Conservation (phyloP, 768 basidiomycete species). For the Daedaleopsis nitida region DNA sequence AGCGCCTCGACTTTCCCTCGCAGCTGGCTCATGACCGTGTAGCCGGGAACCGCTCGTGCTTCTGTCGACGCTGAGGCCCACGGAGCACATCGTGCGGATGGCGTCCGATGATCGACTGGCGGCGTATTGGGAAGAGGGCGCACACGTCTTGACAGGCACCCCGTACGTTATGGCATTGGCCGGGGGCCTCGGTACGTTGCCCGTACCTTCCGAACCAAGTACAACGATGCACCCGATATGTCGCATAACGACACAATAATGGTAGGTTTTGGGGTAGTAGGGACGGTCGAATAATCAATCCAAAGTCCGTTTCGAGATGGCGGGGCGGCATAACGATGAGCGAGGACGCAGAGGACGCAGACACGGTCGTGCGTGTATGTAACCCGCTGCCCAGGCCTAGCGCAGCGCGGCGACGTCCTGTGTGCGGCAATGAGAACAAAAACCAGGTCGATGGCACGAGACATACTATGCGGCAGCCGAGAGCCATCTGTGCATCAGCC, state of each 20-base stretch:
- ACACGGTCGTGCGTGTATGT: not conserved
- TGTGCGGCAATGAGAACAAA: constrained; percentile 4
- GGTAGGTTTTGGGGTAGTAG: constrained; percentile 1
- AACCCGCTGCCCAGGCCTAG: not conserved
- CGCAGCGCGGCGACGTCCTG: not conserved
- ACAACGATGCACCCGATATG: constrained; percentile 15
- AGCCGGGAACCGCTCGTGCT: not conserved
- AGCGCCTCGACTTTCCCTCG: not conserved
- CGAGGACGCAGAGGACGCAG: too few relatives aligned
- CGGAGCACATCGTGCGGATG: not conserved
- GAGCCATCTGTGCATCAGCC: not conserved
- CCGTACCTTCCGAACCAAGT: not conserved
- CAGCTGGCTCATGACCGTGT: not conserved
- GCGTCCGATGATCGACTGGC: not conserved
- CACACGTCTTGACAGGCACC: not conserved
- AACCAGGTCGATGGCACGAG: not conserved
- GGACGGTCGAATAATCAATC: not conserved
- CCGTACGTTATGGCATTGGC: not conserved
- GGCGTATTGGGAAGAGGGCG: not conserved
- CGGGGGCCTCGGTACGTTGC: not conserved
- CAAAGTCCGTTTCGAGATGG: not conserved
- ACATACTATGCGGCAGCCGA: not conserved
- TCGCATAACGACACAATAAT: not conserved
- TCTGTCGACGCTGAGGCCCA: not conserved
- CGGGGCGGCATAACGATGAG: not conserved